Percentiles rank a stretch among this genome's conserved stretches.
Evolutionary conservation across 139 green algal species (phyloP).

Genomic region (Chlamydomonas sp.): DNA sequence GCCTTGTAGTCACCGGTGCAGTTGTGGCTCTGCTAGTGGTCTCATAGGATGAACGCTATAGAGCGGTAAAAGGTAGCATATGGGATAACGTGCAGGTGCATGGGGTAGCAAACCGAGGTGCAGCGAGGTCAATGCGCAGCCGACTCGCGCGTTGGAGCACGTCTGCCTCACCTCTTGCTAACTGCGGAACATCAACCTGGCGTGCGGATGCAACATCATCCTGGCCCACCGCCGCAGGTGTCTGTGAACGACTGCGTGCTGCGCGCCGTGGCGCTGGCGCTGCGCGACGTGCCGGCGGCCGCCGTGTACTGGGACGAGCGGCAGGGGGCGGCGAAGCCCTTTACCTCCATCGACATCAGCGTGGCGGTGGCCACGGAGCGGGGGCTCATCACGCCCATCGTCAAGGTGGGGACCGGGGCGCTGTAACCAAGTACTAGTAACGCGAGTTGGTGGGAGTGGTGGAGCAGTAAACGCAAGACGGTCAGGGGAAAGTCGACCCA

Average conservation of each 20-base stretch:
- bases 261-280: slow-evolving; percentile 84
- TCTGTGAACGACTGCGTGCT: slow-evolving; percentile 96
- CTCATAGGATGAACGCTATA: too few relatives aligned
- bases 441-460: too few relatives aligned
- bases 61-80: too few relatives aligned
- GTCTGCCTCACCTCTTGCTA: background rate
- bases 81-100: too few relatives aligned
- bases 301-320: slow-evolving; percentile 64
- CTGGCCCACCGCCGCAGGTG: slow-evolving; percentile 53
- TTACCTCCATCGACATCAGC: slow-evolving; percentile 75
- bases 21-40: too few relatives aligned
- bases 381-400: slow-evolving; percentile 94
- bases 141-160: too few relatives aligned
- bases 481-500: too few relatives aligned
- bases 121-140: too few relatives aligned
- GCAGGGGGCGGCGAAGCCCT: slow-evolving; percentile 42
- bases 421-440: too few relatives aligned
- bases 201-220: background rate
- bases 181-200: too few relatives aligned
- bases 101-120: too few relatives aligned
- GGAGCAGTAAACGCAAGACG: too few relatives aligned
- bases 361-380: slow-evolving; percentile 90
- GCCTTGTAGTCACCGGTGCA: background rate
- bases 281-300: slow-evolving; percentile 81
- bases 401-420: slow-evolving; percentile 47